These are phyloP conservation scores for Setaria italica DNA, from an alignment of 202 grass and related monocot genomes.

Conservation along the genomic window DNA sequence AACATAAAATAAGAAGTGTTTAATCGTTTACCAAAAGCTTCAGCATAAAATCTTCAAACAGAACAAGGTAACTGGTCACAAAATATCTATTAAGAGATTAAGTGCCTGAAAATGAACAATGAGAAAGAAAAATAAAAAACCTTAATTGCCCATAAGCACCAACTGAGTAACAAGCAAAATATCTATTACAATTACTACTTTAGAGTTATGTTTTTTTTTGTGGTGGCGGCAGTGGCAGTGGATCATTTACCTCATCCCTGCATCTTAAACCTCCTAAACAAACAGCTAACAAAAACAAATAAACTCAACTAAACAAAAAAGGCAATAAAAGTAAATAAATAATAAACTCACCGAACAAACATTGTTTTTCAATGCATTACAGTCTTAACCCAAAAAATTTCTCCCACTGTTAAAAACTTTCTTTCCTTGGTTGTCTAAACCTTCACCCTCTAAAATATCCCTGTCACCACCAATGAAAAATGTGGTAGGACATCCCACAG, in stretches of 20 bases:
- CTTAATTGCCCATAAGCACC: background rate
- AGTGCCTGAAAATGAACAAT: slow-evolving; percentile 1
- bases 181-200: background rate
- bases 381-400: background rate
- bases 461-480: background rate
- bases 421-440: background rate
- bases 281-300: background rate
- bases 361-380: background rate
- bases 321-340: background rate
- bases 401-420: background rate
- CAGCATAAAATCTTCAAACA: slow-evolving; percentile 28
- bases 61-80: slow-evolving; percentile 11
- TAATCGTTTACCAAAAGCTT: slow-evolving; percentile 27
- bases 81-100: background rate
- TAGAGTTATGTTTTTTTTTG: background rate
- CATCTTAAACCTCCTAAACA: background rate
- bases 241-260: background rate
- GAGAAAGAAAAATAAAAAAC: slow-evolving; percentile 2
- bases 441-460: background rate
- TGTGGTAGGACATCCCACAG: background rate
- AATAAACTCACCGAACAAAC: background rate
- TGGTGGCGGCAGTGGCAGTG: background rate
- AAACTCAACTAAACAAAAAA: background rate
- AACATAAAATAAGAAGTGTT: slow-evolving; percentile 32
- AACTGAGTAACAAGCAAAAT: background rate